phyloP scores from a whole-genome alignment of 345 rosid species.

The Durio zibethinus region DNA sequence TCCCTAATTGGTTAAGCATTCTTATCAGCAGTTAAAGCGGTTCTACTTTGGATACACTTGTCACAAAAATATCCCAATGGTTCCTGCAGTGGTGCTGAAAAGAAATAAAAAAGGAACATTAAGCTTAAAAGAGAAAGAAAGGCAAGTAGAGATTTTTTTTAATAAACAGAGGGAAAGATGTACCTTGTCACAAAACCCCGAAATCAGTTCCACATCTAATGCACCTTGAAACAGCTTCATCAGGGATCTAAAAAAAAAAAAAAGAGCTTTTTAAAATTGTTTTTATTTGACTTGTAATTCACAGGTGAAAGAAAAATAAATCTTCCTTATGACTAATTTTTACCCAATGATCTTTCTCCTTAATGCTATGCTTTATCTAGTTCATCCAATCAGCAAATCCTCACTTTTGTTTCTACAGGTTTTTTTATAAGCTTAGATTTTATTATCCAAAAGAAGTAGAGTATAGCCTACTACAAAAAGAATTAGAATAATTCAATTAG shows the following conservation, averaged over 20 bases:
- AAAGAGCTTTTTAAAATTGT: neutral
- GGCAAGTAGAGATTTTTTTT: neutral
- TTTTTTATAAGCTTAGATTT: too few relatives aligned
- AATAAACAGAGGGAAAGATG: neutral
- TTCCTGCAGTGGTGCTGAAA: constrained; percentile 97
- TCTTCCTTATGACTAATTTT: constrained; percentile 2
- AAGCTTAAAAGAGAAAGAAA: constrained; percentile 13
- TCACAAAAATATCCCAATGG: constrained; percentile 97
- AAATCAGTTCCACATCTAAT: constrained; percentile 77
- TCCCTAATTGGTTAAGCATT: constrained; percentile 79
- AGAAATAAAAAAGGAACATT: constrained; percentile 4
- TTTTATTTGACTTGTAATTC: neutral
- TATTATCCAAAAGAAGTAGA: too few relatives aligned
- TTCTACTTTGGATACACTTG: constrained; percentile 89
- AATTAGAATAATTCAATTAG: too few relatives aligned
- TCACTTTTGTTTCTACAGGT: constrained; percentile 77
- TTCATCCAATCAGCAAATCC: constrained; percentile 87
- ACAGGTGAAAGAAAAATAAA: neutral
- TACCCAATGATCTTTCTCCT: constrained; percentile 97
- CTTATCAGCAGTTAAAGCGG: constrained; percentile 89
- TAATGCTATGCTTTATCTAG: constrained; percentile 75
- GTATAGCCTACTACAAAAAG: too few relatives aligned
- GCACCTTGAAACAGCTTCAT: constrained; percentile 91
- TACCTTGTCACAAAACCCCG: constrained; percentile 76
- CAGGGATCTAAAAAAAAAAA: constrained; percentile 64